These are phyloP conservation scores for Saccharomycopsis guyanensis DNA, from an alignment of 805 yeast genomes.

Conservation along the genomic window DNA sequence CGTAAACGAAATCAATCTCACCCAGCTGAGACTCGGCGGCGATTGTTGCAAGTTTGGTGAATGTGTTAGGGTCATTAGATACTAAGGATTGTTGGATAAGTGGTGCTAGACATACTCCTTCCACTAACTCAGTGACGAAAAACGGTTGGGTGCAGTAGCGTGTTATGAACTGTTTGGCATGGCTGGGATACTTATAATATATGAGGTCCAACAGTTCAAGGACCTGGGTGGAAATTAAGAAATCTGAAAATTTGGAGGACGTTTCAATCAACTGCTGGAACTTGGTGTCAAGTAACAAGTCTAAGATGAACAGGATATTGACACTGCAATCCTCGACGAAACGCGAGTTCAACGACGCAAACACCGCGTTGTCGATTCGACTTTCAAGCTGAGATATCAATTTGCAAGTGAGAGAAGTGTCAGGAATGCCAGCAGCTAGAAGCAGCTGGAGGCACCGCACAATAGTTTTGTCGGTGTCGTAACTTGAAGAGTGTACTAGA, in stretches of 20 bases:
- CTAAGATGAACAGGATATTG: background rate
- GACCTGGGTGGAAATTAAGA: conserved; percentile 1
- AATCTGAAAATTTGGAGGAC: conserved; percentile 2
- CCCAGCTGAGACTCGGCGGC: background rate
- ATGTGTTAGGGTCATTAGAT: background rate
- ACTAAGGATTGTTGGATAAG: background rate
- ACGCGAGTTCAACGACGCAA: background rate
- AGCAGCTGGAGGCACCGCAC: background rate
- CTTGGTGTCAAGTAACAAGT: background rate
- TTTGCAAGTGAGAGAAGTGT: background rate
- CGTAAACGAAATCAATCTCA: background rate
- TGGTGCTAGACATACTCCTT: background rate
- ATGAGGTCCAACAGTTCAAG: conserved; percentile 4
- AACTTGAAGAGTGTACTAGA: background rate
- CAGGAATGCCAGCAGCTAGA: background rate
- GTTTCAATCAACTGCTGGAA: conserved; percentile 1
- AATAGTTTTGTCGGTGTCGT: background rate
- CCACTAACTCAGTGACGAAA: background rate
- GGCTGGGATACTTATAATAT: background rate
- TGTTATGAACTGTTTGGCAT: background rate
- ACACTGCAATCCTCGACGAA: background rate
- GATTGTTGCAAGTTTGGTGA: background rate
- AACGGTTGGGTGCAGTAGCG: background rate
- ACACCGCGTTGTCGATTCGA: conserved; percentile 9
- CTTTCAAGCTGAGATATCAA: background rate